Evolutionary conservation across 2,329 filamentous ascomycete genomes (phyloP), one percentile per base, ranked within the genome.

Genomic region (Cladosporium sp.): DNA sequence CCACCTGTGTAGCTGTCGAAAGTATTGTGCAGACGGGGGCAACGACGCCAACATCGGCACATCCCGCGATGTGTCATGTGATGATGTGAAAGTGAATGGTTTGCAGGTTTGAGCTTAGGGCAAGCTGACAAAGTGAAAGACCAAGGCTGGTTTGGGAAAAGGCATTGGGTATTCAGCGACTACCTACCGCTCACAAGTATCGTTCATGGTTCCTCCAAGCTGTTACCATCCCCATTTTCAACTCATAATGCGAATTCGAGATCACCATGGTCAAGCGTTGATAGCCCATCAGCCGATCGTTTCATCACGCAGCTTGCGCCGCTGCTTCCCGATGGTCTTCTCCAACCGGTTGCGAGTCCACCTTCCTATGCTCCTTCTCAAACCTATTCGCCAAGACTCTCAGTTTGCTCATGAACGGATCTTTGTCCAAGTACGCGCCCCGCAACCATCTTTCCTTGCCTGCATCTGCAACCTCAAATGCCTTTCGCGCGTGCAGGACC

Each of bases 401-500:
- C 64, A 75, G n/a, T 67, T 74, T 75, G 62, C 77, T 79, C 64
- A 78, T 73, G 62, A 88, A 85, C 1, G 86, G 85, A 79, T 91
- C 88, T 5, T 85, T 82, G 68, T 90, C 86, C 31, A 97, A 83
- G 78, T 98, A 99, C 0, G 91, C 86, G 5, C 95, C 95, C 71
- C 91, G 91, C 64, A 98, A 79, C 91, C 92, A 96, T 62, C 94
- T 83, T 67, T 88, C 85, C 7, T 84, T 83, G 0, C 79, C 79
- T 0, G 82, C 78, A 74, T 94, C 88, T 0, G 78, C 78, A 0
- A 84, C 79, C 72, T 93, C 88, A 77, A 98, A 98, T 33, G 88
- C 86, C 18, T 83, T 85, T 4, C 95, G 83, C 0, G 93, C 94
- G 80, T 98, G 95, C 74, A 96, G 78, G n/a, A 96, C 83, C 21